Conservation (phyloP, 1,139 yeast genomes). For the Suhomyces wounanorum region DNA sequence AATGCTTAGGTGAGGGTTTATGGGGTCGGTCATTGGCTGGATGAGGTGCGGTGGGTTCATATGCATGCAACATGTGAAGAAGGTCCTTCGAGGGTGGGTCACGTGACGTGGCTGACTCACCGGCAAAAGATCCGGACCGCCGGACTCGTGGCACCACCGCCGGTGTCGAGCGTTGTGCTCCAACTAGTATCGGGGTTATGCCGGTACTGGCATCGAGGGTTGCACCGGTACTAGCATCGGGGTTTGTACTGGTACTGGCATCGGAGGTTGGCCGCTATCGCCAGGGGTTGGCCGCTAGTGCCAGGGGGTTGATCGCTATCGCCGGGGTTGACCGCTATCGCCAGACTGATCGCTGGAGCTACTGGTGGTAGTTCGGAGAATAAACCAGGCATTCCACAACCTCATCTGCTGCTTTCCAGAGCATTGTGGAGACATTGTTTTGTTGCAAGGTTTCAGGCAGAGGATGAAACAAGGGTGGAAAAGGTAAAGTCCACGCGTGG, state of each 20-base stretch:
- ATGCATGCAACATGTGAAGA: background rate
- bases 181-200: too few relatives aligned
- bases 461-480: conserved; percentile 2
- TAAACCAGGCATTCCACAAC: background rate
- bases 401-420: background rate
- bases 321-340: too few relatives aligned
- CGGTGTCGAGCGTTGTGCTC: too few relatives aligned
- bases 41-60: background rate
- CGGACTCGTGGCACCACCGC: too few relatives aligned
- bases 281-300: too few relatives aligned
- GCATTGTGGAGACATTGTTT: conserved; percentile 1
- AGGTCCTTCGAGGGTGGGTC: background rate
- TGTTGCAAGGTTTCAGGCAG: conserved; percentile 1
- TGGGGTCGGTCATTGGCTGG: background rate
- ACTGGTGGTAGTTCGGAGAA: too few relatives aligned
- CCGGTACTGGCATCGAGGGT: too few relatives aligned
- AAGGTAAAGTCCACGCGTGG: background rate
- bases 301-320: too few relatives aligned
- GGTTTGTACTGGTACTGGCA: too few relatives aligned
- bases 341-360: too few relatives aligned
- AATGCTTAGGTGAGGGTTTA: background rate
- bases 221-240: too few relatives aligned
- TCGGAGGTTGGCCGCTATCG: too few relatives aligned
- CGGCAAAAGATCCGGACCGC: background rate
- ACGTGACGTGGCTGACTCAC: background rate